Percentiles rank a stretch among this genome's conserved stretches.
phyloP scores from a whole-genome alignment of 2,329 filamentous ascomycete species.

The Ophiocordyceps camponoti-floridani region DNA sequence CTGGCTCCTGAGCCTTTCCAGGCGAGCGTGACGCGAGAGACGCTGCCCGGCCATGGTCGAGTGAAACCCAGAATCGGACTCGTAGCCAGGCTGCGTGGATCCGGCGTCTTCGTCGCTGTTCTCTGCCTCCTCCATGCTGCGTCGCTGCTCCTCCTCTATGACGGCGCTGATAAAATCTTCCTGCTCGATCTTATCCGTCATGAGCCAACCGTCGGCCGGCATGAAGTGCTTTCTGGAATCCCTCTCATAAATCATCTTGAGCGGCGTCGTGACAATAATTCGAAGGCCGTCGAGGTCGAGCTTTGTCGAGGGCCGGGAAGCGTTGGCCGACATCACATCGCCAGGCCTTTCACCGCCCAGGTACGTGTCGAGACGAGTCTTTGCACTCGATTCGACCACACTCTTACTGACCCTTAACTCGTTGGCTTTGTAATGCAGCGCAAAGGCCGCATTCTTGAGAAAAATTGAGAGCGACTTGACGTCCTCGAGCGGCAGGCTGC shows the following conservation, averaged over 20 bases:
- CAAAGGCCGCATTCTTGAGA: constrained; percentile 79
- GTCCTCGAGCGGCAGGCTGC: constrained; percentile 53
- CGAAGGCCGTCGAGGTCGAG: constrained; percentile 64
- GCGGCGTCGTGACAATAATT: constrained; percentile 57
- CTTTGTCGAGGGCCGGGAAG: constrained; percentile 6
- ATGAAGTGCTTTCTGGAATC: constrained; percentile 80
- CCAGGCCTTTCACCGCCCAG: constrained; percentile 5
- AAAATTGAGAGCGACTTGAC: constrained; percentile 63
- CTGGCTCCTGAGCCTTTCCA: constrained; percentile 44
- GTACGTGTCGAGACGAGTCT: constrained; percentile 12
- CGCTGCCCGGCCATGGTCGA: constrained; percentile 33
- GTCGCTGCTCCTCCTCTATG: constrained; percentile 71
- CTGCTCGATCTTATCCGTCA: constrained; percentile 80
- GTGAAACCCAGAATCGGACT: constrained; percentile 8
- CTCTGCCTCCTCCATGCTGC: constrained; percentile 33
- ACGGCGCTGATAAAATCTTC: constrained; percentile 72
- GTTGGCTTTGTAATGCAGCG: constrained; percentile 66
- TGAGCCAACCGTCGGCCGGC: constrained; percentile 76
- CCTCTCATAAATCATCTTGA: constrained; percentile 81
- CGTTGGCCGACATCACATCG: neutral
- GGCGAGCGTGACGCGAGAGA: constrained; percentile 41
- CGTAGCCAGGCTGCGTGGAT: constrained; percentile 15
- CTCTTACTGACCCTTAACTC: constrained; percentile 27
- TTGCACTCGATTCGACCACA: constrained; percentile 6
- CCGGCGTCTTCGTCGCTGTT: constrained; percentile 10